Conservation (phyloP, 371 early-diverging fungal species). For the Mucor circinelloides region DNA sequence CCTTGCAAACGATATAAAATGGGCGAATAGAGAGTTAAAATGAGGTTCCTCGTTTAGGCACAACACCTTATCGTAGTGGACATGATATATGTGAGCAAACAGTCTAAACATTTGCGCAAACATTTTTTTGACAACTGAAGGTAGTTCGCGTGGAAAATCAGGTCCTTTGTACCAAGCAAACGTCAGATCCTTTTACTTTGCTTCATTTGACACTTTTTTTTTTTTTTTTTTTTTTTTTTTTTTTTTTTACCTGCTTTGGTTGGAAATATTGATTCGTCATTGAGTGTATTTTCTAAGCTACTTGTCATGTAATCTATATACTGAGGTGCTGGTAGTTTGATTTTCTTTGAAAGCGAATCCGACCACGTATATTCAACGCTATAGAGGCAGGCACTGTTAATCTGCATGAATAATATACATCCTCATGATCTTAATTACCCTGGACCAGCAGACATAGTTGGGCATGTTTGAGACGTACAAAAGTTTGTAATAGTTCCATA, state of each 20-base stretch:
- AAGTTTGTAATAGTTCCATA: conserved; percentile 91
- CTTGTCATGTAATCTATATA: conserved; percentile 94
- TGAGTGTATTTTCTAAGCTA: conserved; percentile 83
- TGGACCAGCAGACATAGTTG: conserved; percentile 89
- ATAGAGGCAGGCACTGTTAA: not conserved
- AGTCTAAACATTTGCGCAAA: conserved; percentile 87
- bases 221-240: too few species aligned
- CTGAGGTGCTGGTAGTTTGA: conserved; percentile 90
- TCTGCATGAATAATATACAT: not conserved
- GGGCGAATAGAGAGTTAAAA: conserved; percentile 93
- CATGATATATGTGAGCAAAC: conserved; percentile 92
- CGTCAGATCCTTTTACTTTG: not conserved
- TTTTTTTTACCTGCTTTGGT: conserved; percentile 61
- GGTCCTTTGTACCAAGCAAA: conserved; percentile 14
- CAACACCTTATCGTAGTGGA: conserved; percentile 86
- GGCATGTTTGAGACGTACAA: conserved; percentile 83
- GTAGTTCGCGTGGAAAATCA: conserved; percentile 87
- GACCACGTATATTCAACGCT: conserved; percentile 92
- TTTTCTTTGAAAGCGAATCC: conserved; percentile 81
- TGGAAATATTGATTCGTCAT: conserved; percentile 91
- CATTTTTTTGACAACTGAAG: conserved; percentile 68
- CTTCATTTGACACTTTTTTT: too few species aligned
- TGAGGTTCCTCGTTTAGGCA: conserved; percentile 86
- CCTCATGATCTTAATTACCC: conserved; percentile 44
- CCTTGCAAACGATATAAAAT: conserved; percentile 88